Evolutionary conservation across 768 basidiomycete species (phyloP), one percentile per base, ranked within the genome.

Genomic region (Termitomyces sp.): DNA sequence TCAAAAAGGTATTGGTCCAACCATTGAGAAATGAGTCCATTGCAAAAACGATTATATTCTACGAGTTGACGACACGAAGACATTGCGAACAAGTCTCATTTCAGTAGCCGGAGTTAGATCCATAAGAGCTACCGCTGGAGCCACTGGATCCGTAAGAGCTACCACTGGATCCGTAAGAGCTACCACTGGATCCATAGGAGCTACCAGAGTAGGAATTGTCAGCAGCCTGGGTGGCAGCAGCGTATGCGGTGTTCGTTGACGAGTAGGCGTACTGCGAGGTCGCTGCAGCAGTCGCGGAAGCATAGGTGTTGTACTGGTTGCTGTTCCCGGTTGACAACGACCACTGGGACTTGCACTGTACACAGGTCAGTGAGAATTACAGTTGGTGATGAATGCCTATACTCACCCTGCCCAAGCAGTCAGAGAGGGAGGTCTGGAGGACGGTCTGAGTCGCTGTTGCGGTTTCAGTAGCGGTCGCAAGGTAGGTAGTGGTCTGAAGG

Each of bases 301-400:
- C 71, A 62, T 81, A 81, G 31, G 78, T 79, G 69, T 81, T 83
- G 63, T 70, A 73, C 57, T 32, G 56, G 71, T 81, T 73, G 73
- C 72, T 76, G 73, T 82, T 85, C 9, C 83, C 83, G 17, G 71
- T 50, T 8, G 65, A 77, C 65, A 87, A 68, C 57, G 75, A 75
- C 77, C 80, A 86, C 57, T 67, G 65, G 34, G 77, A 80, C 75
- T 86, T 83, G 80, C 86, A 87, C 79, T 83, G 59, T 2, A 52
- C 59, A 35, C 35, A 60, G 50, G 27, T 71, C 48, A 68, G 62
- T 14, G 53, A 58, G 34, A 16, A 31, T 23, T 31, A 21, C 40
- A 40, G 27, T 21, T 51, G 11, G 25, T 32, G 17, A 10, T 25
- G 11, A 14, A 38, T 29, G n/a, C n/a, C 31, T 42, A 17, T 25